Base-by-base conservation (phyloP, 169 alveolate species). In the Amoebophrya sp. region DNA sequence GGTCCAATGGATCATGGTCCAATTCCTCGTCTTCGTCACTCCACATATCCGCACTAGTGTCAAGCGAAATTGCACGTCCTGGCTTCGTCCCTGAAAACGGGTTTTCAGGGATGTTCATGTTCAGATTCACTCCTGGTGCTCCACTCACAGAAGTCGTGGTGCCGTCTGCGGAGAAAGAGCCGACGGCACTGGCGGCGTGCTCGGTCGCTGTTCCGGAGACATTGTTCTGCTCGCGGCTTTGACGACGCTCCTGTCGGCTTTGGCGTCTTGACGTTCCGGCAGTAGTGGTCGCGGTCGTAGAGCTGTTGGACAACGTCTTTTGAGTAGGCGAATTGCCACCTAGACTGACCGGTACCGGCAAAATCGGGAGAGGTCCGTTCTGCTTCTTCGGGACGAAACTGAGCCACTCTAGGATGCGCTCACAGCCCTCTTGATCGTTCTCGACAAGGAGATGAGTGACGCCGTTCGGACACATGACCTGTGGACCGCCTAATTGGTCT, bases 401-500 rank as follows among this genome's bases (percentile, higher is more conserved):
- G 54, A 96, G 94, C 97, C 97, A 96, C 47, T 94, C 93, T 47
- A 92, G 53, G 83, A 96, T 95, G 76, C 94, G 96, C 89, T 94
- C 95, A 26, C 95, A 94, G 18, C 97, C 98, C 78, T 95, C 97
- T 55, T 94, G 95, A 92, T 96, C 98, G 77, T 92, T 91, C 41
- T 92, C 93, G 41, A 96, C 98, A 89, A 95, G 95, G 38, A 95
- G 90, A 91, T 96, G 98, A 14, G 98, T 95, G 40, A 96, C 95
- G 26, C 98, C 98, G 92, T 96, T 96, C n/a, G 95, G 95, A 83
- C 93, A 94, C 98, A 96, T 96, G 90, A 96, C 95, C 83, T 94
- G 96, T 29, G 97, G 96, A 78, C 98, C 98, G 23, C 98, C 98
- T 40, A 96, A 94, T 94, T 96, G 97, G 83, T 96, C 97, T 93